These are phyloP conservation scores for Citrus sp. DNA, from an alignment of 345 rosid species.

Conservation along the genomic window DNA sequence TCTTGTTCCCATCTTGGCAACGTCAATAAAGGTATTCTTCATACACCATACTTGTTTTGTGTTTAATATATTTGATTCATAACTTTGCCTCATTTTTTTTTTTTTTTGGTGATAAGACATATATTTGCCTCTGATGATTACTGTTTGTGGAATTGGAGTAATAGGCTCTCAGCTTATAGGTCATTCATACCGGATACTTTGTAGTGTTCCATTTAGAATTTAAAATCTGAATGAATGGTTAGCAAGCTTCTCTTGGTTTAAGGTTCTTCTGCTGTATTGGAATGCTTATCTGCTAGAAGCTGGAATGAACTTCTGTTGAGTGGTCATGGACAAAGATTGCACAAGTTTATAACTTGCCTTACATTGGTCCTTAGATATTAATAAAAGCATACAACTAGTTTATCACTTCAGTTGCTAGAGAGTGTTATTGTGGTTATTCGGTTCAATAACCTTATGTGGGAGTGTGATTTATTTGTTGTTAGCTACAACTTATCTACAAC, in stretches of 20 bases:
- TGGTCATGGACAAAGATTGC: neutral
- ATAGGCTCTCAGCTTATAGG: neutral
- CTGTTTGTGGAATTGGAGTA: neutral
- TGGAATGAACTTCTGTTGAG: neutral
- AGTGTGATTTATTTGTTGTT: no score
- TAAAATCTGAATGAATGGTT: neutral
- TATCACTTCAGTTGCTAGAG: neutral
- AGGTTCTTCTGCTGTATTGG: neutral
- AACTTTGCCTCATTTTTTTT: neutral
- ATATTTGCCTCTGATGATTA: neutral
- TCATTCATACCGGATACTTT: neutral
- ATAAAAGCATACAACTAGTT: neutral
- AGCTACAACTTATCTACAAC: neutral
- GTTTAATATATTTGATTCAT: neutral
- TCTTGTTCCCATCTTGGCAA: conserved; percentile 85
- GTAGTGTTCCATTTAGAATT: neutral
- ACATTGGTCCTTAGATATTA: neutral
- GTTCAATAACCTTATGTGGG: neutral
- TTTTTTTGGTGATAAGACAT: neutral
- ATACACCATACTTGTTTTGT: neutral
- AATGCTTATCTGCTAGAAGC: neutral
- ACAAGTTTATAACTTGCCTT: neutral
- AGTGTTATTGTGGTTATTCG: neutral
- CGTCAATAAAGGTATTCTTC: conserved; percentile 69
- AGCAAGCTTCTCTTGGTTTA: neutral